phyloP scores from a whole-genome alignment of 495 filamentous ascomycete genomes.

The Monascus purpureus region DNA sequence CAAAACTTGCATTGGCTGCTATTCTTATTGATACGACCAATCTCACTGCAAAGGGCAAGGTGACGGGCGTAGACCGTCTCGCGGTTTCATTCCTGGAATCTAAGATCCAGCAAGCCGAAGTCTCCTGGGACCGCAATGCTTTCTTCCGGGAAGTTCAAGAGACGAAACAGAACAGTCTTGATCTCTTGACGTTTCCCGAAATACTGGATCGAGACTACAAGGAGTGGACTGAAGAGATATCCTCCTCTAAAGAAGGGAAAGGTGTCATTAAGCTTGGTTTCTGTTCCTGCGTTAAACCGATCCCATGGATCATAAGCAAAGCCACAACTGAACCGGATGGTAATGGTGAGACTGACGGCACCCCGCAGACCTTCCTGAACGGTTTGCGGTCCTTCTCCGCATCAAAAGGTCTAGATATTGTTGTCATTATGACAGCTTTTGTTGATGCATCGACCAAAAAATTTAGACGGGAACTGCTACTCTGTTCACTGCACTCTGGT shows the following conservation, averaged over 20 bases:
- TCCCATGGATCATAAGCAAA: constrained; percentile 49
- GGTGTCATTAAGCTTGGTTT: constrained; percentile 48
- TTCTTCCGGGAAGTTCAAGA: constrained; percentile 51
- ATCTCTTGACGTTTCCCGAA: constrained; percentile 51
- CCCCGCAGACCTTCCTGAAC: constrained; percentile 29
- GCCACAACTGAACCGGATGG: constrained; percentile 7
- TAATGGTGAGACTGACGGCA: constrained; percentile 1
- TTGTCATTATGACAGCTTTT: constrained; percentile 65
- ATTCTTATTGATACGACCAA: constrained; percentile 79
- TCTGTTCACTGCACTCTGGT: constrained; percentile 41
- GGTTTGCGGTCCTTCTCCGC: constrained; percentile 38
- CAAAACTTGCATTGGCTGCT: constrained; percentile 63
- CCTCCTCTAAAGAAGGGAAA: constrained; percentile 10
- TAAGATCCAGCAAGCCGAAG: constrained; percentile 24
- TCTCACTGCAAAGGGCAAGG: constrained; percentile 53
- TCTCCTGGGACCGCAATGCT: constrained; percentile 35
- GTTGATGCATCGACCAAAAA: constrained; percentile 19
- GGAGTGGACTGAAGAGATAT: constrained; percentile 51
- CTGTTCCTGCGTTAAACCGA: constrained; percentile 52
- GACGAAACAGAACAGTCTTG: constrained; percentile 60
- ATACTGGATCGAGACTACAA: constrained; percentile 88
- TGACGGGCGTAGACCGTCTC: constrained; percentile 50
- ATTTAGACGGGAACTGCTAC: constrained; percentile 61
- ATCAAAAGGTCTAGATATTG: constrained; percentile 46
- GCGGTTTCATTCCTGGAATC: constrained; percentile 53